phyloP scores from a whole-genome alignment of 2,329 filamentous ascomycete species.

The Colletotrichum simmondsii region DNA sequence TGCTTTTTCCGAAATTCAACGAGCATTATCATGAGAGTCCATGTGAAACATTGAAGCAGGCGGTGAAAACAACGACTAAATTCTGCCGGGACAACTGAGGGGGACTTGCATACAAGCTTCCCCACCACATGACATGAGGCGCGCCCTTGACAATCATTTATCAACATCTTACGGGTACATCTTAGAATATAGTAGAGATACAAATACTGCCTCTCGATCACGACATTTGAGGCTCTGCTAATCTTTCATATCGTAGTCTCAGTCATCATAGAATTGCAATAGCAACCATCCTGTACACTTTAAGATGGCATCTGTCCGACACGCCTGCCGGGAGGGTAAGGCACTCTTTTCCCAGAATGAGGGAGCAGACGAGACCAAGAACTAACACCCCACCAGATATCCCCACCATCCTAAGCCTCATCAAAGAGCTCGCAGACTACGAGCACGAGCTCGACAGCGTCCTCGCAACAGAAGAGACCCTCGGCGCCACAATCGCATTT shows the following conservation, averaged over 20 bases:
- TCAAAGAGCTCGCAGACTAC: slow-evolving; percentile 88
- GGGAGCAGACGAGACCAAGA: background rate
- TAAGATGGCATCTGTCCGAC: slow-evolving; percentile 58
- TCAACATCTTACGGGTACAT: background rate
- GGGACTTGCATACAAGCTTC: slow-evolving; percentile 6
- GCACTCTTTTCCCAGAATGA: background rate
- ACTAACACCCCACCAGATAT: slow-evolving; percentile 69
- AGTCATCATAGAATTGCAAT: background rate
- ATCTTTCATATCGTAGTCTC: background rate
- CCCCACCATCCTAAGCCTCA: slow-evolving; percentile 81
- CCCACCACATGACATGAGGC: slow-evolving; percentile 22
- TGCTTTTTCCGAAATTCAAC: background rate
- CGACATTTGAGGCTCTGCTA: background rate
- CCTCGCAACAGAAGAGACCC: slow-evolving; percentile 80
- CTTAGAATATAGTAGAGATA: background rate
- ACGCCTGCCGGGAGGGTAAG: slow-evolving; percentile 70
- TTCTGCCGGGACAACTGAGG: background rate
- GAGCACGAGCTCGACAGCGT: slow-evolving; percentile 81
- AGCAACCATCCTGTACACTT: background rate
- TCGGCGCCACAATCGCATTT: slow-evolving; percentile 83
- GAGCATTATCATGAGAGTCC: background rate
- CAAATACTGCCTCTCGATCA: background rate
- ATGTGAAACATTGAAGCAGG: slow-evolving; percentile 6
- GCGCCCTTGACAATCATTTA: slow-evolving; percentile 11
- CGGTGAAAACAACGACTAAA: slow-evolving; percentile 3